A percentile compares a stretch with the other conserved stretches of the same genome.
Conservation (phyloP, 2,329 filamentous ascomycete species). For the Epichloe gansuensis region DNA sequence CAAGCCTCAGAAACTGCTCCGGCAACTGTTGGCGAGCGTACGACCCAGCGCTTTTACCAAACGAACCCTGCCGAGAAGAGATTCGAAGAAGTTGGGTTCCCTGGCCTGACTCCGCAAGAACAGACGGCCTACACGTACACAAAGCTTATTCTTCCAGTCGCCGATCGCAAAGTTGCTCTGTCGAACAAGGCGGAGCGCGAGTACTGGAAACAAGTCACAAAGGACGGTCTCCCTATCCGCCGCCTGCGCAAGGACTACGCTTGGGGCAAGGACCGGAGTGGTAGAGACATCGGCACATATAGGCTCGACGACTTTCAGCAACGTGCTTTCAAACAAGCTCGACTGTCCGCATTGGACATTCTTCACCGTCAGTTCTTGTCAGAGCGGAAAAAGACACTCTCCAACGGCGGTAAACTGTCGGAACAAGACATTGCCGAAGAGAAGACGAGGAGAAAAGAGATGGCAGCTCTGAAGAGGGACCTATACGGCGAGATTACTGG, state of each 20-base stretch:
- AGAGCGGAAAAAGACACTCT: conserved; percentile 21
- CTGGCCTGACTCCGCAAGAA: conserved; percentile 34
- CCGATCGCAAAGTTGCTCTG: conserved; percentile 21
- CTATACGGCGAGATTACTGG: conserved; percentile 39
- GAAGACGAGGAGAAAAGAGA: conserved; percentile 33
- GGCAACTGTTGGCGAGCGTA: conserved; percentile 36
- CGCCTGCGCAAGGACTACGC: conserved; percentile 25
- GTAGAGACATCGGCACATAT: conserved; percentile 37
- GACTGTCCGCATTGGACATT: conserved; percentile 30
- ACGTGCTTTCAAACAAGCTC: conserved; percentile 28
- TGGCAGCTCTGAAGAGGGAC: conserved; percentile 38
- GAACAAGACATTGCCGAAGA: conserved; percentile 34
- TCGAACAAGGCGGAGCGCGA: conserved; percentile 41
- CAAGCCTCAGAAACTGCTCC: conserved; percentile 22
- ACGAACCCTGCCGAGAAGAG: conserved; percentile 37
- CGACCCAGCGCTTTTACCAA: conserved; percentile 33
- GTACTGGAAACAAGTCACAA: conserved; percentile 44
- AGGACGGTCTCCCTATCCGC: conserved; percentile 38
- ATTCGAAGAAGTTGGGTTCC: conserved; percentile 31
- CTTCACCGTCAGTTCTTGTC: conserved; percentile 33
- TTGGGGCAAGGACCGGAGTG: conserved; percentile 41
- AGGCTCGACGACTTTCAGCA: conserved; percentile 32
- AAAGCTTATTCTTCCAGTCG: conserved; percentile 31
- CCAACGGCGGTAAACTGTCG: conserved; percentile 16
- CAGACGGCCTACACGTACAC: conserved; percentile 36